Evolutionary conservation across 1,284 basidiomycete species (phyloP).

Genomic region (Wolfiporia cocos): DNA sequence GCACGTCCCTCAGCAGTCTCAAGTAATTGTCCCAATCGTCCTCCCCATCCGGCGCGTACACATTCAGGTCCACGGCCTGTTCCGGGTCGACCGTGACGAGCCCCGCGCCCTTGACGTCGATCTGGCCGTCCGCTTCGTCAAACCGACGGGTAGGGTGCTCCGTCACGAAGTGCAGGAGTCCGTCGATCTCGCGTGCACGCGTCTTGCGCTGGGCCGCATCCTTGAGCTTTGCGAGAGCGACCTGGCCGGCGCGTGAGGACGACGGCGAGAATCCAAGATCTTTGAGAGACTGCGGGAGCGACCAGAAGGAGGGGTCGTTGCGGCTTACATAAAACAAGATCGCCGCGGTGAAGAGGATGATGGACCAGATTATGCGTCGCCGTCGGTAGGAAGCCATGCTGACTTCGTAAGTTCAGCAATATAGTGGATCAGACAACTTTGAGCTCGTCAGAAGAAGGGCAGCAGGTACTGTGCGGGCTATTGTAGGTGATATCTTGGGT

Average conservation of each 20-base stretch:
- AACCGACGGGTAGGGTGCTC: constrained; percentile 38
- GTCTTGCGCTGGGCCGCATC: constrained; percentile 13
- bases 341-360: constrained; percentile 24
- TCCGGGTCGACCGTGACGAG: constrained; percentile 31
- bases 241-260: constrained; percentile 21
- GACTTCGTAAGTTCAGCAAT: too few species aligned
- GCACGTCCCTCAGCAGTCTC: constrained; percentile 37
- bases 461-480: too few species aligned
- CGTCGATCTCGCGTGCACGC: constrained; percentile 50
- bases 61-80: constrained; percentile 38
- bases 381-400: constrained; percentile 30
- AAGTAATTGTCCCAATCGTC: constrained; percentile 45
- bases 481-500: too few species aligned
- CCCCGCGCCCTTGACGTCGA: constrained; percentile 19
- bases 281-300: constrained; percentile 31
- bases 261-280: constrained; percentile 20
- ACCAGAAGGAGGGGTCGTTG: constrained; percentile 19
- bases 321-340: constrained; percentile 24
- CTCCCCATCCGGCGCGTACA: constrained; percentile 41
- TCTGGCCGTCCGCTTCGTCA: constrained; percentile 32
- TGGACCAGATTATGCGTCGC: constrained; percentile 35
- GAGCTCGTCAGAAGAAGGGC: too few species aligned
- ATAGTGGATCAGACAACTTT: too few species aligned
- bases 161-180: constrained; percentile 56
- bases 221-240: constrained; percentile 21